Conservation (phyloP, 306 rosid genomes). For the Biancaea sappan region DNA sequence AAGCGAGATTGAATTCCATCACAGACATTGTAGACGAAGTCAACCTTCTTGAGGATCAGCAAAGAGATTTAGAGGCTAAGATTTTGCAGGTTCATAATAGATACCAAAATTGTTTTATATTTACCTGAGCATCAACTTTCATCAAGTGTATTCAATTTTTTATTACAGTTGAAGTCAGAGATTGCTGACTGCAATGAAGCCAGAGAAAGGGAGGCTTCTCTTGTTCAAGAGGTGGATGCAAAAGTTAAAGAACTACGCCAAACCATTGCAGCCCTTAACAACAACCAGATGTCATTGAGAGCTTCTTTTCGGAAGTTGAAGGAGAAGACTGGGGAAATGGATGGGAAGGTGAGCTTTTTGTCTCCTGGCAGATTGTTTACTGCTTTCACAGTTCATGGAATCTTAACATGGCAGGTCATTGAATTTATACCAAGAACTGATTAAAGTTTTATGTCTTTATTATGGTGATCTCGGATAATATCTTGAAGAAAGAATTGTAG, state of each 20-base stretch:
- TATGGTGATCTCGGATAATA: neutral
- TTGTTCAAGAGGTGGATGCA: slow-evolving; percentile 70
- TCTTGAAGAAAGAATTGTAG: slow-evolving; percentile 15
- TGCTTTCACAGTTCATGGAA: slow-evolving; percentile 5
- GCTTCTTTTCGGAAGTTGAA: slow-evolving; percentile 59
- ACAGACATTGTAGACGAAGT: slow-evolving; percentile 59
- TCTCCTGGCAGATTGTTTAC: neutral
- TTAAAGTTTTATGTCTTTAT: slow-evolving; percentile 5
- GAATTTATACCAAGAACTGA: neutral
- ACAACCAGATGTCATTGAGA: slow-evolving; percentile 66
- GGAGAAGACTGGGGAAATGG: slow-evolving; percentile 71
- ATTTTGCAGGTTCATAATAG: slow-evolving; percentile 54
- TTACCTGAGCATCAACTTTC: neutral
- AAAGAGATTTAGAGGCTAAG: slow-evolving; percentile 47
- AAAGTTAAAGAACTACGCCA: slow-evolving; percentile 76
- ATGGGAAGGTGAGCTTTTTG: slow-evolving; percentile 64
- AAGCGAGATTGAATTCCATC: slow-evolving; percentile 51
- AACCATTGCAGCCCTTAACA: slow-evolving; percentile 66
- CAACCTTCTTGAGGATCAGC: slow-evolving; percentile 52
- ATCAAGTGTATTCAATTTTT: slow-evolving; percentile 29
- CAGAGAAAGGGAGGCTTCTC: slow-evolving; percentile 71
- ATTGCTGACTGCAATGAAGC: slow-evolving; percentile 61
- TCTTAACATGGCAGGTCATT: slow-evolving; percentile 2
- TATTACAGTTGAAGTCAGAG: slow-evolving; percentile 62
- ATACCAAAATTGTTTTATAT: neutral